Evolutionary conservation across 2,329 filamentous ascomycete genomes (phyloP), one percentile per base, ranked within the genome.

Genomic region (Apiospora sp.): DNA sequence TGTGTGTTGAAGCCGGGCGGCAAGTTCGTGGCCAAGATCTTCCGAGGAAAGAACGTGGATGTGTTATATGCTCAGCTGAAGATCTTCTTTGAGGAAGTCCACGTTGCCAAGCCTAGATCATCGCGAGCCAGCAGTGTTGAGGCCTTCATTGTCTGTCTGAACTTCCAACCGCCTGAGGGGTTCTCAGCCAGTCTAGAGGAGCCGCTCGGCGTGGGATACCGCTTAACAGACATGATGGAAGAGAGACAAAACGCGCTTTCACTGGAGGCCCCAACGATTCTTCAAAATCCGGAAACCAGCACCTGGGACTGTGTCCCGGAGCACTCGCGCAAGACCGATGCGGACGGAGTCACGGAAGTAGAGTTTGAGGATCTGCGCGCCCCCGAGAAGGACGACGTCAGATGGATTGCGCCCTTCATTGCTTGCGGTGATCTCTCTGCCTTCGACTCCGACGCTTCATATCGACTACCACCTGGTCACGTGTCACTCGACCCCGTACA

Each of bases 21-120:
- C 75, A 97, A 94, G 79, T 99, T 99, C 78, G 96, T 99, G 10
- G 96, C 96, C 73, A 99, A 99, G 86, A 98, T 99, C 74, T 99
- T 99, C 85, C 87, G 96, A 22, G 95, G 94, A 22, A 92, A 95
- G 77, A 96, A 98, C 79, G 95, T 98, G n/a, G 96, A 98, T 80
- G 86, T 98, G 34, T 89, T 99, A 12, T 98, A 96, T 80, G 95
- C 95, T 1, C 96, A 99, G 82, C 89, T 99, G 71, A 96, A 95
- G 81, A 90, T 96, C 27, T 95, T 98, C 71, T 99, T 99, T 77
- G 90, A 93, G 76, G 87, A 90, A 71, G 96, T 99, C 58, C 90
- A 94, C 30, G 94, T 98, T 22, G 95, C 96, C 16, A 99, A 99
- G 85, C 96, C 96, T 2, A 87, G 96, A 71, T 97, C 94, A 75